Base-by-base conservation (phyloP, 371 early-diverging fungal species). In the Lichtheimia hyalospora region DNA sequence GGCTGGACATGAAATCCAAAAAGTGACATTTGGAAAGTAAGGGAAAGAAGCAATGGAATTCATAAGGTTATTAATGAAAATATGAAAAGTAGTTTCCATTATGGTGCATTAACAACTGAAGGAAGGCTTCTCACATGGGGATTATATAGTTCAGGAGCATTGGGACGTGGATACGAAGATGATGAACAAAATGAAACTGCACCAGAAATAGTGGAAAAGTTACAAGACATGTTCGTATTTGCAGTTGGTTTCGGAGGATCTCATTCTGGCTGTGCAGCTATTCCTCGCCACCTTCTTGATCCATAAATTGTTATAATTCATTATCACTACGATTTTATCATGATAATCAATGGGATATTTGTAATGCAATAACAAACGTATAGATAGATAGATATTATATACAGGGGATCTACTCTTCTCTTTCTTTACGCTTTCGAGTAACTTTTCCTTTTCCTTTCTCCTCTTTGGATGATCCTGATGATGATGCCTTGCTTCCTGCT, bases 91-190 rank as follows among this genome's bases (percentile, higher is more conserved):
- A 75, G 73, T 55, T 68, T 74, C 46, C 78, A 77, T 60, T 64
- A 23, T 44, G 75, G 78, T 18, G 74, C 78, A 16, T 10, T 74
- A 15, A 77, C 75, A 15, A 72, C 50, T 20, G 46, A 68, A 27
- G 75, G 75, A 3, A 41, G 65, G 23, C 18, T 74, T n/a, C 48
- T 70, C 23, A 74, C 78, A 4, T 74, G 75, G 78, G 75, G 75
- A 7, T 52, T 27, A 0, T 67, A 63, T 56, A 64, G 64, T 40
- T 53, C 67, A 39, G 72, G 73, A 16, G 75, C 78, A 12, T 61
- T 77, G 18, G 74, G 75, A n/a, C 70, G 64, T 39, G 64, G 60
- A n/a, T 58, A 55, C 10, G 41, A 51, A 24, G 20, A 54, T 2
- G 41, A 44, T 23, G 51, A 44, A 18, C 28, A 16, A 8, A 52